Base-by-base conservation (phyloP, 2,329 filamentous ascomycete genomes). In the Camptophora hylomeconis region DNA sequence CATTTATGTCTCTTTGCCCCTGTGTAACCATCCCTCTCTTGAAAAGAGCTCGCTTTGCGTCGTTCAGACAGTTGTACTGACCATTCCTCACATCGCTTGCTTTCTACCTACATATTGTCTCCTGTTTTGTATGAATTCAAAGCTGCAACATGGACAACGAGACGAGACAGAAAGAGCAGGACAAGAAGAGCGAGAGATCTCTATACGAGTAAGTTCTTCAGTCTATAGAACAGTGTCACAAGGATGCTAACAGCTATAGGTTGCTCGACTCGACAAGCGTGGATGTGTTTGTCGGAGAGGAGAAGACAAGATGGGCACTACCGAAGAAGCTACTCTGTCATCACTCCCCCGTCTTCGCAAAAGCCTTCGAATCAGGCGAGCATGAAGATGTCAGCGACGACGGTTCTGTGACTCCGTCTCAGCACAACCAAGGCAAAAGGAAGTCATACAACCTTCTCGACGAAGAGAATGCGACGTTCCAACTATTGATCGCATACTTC, bases 241-340 rank as follows among this genome's bases (percentile, higher is more conserved):
- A 28, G 25, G 28, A 24, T n/a, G 28, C 27, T 30, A 21, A 26
- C 20, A 24, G 14, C 10, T 21, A 10, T 41, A 66, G 62, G 51
- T 62, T 69, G 41, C 60, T 69, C 38, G 64, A 63, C 33, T 57
- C 54, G 31, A 57, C 62, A 35, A 60, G 69, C 51, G 65, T 69
- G 33, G 62, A 69, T 50, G 59, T 69, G 48, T 69, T 68, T 46
- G 61, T 69, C 46, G 65, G 65, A 30, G 38, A 54, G 5, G 59
- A 65, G 19, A 65, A 64, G 51, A 67, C 63, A 2, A 61, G 65
- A 48, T 69, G 63, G 63, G 56, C 61, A 32, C 53, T 69, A 3
- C 65, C 69, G 54, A 63, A 69, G 44, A 66, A 66, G 40, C 63
- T 69, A 5, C 59, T 69, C 24, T 67, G 62, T 54, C 46, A 66